Conservation (phyloP, 1,284 basidiomycete species). For the Chondrostereum purpureum region DNA sequence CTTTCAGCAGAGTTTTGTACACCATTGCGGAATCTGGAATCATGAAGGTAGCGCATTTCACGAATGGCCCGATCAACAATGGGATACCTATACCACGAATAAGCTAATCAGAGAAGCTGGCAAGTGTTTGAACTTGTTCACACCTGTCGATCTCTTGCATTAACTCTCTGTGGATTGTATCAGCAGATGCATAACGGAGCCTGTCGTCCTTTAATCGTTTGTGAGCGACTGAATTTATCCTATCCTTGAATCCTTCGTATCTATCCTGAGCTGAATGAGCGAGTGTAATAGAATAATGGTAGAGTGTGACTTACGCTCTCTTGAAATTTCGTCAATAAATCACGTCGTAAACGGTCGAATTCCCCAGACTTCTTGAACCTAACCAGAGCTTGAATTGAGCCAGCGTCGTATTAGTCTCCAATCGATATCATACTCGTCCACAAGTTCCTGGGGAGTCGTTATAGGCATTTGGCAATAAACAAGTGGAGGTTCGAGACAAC, state of each 20-base stretch:
- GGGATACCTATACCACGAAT: conserved; percentile 35
- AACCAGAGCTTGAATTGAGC: background rate
- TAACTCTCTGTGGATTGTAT: conserved; percentile 50
- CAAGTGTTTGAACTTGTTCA: conserved; percentile 10
- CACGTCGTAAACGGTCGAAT: conserved; percentile 65
- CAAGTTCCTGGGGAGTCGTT: conserved; percentile 8
- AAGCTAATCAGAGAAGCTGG: conserved; percentile 1
- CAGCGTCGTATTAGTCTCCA: background rate
- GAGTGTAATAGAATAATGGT: background rate
- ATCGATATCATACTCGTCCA: conserved; percentile 10
- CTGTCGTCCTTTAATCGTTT: conserved; percentile 49
- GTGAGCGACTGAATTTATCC: conserved; percentile 55
- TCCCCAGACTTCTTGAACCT: conserved; percentile 79
- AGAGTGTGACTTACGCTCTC: conserved; percentile 42
- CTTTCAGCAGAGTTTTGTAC: conserved; percentile 36
- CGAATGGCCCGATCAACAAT: conserved; percentile 57
- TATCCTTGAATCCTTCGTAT: conserved; percentile 35
- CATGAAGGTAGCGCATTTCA: conserved; percentile 44
- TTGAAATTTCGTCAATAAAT: conserved; percentile 59
- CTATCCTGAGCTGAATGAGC: conserved; percentile 9
- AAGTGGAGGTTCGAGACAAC: too few relatives aligned
- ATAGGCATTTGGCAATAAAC: conserved; percentile 10
- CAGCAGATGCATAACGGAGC: conserved; percentile 46
- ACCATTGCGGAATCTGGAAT: conserved; percentile 39
- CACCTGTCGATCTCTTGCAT: conserved; percentile 69